Evolutionary conservation across 1,139 yeast genomes (phyloP).

Genomic region (Eremothecium cymbalariae): DNA sequence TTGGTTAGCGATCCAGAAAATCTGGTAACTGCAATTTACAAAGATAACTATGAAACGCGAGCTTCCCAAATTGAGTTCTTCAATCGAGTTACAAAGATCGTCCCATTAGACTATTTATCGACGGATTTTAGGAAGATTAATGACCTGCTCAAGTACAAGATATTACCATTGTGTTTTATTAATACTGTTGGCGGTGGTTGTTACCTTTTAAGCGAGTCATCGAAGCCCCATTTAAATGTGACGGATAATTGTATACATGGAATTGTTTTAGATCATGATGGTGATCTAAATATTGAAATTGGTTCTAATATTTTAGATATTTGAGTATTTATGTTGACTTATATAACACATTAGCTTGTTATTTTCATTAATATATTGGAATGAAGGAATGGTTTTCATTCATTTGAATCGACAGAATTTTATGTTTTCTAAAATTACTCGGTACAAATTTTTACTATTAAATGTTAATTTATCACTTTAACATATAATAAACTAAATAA

Average conservation of each 20-base stretch:
- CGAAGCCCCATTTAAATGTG: not conserved
- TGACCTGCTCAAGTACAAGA: not conserved
- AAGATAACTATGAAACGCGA: not conserved
- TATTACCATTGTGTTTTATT: slow-evolving; percentile 12
- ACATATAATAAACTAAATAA: too few relatives aligned
- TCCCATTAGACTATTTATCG: not conserved
- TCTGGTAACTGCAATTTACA: not conserved
- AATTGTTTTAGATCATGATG: not conserved
- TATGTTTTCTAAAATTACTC: too few relatives aligned
- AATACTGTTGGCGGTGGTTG: slow-evolving; percentile 13
- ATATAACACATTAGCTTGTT: too few relatives aligned
- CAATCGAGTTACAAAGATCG: slow-evolving; percentile 1
- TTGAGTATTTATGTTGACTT: too few relatives aligned
- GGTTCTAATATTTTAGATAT: not conserved
- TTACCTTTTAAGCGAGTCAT: slow-evolving; percentile 9
- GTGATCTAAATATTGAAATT: not conserved
- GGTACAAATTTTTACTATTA: too few relatives aligned
- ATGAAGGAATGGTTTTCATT: too few relatives aligned
- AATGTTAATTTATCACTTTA: too few relatives aligned
- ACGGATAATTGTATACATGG: not conserved
- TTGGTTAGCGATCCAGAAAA: not conserved
- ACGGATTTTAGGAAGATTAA: not conserved
- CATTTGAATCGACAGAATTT: too few relatives aligned
- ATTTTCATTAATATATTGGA: too few relatives aligned
- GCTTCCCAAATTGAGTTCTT: slow-evolving; percentile 1